Base-by-base conservation (phyloP, 768 basidiomycete species). In the Hygrocybe coccinea region DNA sequence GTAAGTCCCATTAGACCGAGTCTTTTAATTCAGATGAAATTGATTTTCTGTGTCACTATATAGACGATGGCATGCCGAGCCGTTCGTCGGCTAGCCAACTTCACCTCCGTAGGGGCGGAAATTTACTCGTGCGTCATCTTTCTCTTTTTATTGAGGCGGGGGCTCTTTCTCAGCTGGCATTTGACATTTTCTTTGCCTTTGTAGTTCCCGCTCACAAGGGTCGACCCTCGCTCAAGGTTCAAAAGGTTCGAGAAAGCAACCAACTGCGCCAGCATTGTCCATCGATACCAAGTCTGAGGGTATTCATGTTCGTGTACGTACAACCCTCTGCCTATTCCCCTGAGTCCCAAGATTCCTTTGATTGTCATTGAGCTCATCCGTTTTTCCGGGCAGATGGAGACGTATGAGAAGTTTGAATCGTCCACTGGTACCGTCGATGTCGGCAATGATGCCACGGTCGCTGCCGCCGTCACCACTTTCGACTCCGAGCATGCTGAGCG, bases 221-320 rank as follows among this genome's bases (percentile, higher is more conserved):
- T 81, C 85, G 3, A 82, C 81, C 0, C 68, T 87, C 25, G 85
- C 83, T 33, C 86, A 85, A 74, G 78, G 80, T 50, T 19, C 17
- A 5, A 46, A 74, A 77, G n/a, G 70, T 70, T 59, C 44, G 5
- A 46, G 5, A 12, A 10, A 5, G 19, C 4, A 11, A 10, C 39
- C 39, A 3, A 3, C 39, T 4, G 15, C 39, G 19, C 39, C 21
- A 46, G n/a, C 44, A 3, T 58, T 22, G 58, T 64, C 64, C 51
- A 64, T 52, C 62, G 70, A 46, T 71, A 71, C 6, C 74, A 73
- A 56, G 54, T 71, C n/a, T 78, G 71, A 74, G 14, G 72, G 74
- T 15, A 70, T 80, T 6, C 80, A 78, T 52, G 73, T 81, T 54
- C 78, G 65, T 58, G 62, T 63, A 34, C 24, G 48, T n/a, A n/a